Conservation (phyloP, 257 asterid genomes). For the Fraxinus pennsylvanica region DNA sequence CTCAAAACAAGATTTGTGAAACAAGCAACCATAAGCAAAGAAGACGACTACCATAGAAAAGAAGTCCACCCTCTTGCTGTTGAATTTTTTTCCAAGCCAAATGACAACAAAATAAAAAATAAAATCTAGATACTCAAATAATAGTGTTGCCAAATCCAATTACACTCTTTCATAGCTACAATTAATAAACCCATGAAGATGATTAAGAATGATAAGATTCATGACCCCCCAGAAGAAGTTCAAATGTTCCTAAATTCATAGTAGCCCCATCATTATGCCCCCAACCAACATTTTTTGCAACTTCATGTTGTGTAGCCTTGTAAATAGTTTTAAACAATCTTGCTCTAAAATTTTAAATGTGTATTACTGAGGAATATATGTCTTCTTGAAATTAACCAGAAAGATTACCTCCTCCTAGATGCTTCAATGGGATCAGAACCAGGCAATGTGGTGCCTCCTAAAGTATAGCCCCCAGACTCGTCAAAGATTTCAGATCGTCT, state of each 20-base stretch:
- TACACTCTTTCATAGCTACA: not conserved
- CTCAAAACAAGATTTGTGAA: not conserved
- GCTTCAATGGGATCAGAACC: conserved; percentile 94
- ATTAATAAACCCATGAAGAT: not conserved
- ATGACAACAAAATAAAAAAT: not conserved
- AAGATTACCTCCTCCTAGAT: conserved; percentile 83
- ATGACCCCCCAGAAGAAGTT: not conserved
- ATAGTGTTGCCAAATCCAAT: not conserved
- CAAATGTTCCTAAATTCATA: not conserved
- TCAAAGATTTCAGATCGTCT: conserved; percentile 62
- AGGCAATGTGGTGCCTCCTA: conserved; percentile 64
- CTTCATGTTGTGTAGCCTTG: not conserved
- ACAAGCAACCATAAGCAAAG: not conserved
- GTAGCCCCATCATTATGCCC: not conserved
- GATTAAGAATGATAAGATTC: not conserved
- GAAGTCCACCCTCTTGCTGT: not conserved
- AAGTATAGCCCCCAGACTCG: conserved; percentile 57
- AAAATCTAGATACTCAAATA: not conserved
- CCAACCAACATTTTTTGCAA: not conserved
- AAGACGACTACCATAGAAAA: not conserved
- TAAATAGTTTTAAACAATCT: not conserved
- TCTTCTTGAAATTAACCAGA: conserved; percentile 3
- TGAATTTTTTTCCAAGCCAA: not conserved
- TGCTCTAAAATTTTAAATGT: not conserved
- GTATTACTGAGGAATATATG: not conserved